phyloP scores from a whole-genome alignment of 176 grass and related monocot genomes.

The Elymus sibiricus region DNA sequence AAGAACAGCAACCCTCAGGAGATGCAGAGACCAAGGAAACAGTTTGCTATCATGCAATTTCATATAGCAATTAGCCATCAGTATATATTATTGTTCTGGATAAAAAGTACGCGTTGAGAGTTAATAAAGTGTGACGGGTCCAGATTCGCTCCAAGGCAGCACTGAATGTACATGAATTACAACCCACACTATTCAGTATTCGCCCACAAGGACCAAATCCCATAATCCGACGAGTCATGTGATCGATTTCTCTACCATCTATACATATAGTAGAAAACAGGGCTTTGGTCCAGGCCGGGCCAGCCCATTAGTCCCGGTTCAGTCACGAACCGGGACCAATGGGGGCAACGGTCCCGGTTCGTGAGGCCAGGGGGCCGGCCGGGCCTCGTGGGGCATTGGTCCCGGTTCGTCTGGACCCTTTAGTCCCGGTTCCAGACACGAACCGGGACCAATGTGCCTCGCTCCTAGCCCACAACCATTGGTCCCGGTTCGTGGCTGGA shows the following conservation, averaged over 20 bases:
- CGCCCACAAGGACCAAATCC: background rate
- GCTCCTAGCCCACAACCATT: no score
- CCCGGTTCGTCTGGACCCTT: no score
- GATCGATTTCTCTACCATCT: background rate
- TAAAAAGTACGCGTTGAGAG: background rate
- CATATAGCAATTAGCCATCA: background rate
- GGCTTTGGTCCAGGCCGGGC: no score
- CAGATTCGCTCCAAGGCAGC: background rate
- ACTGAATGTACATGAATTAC: conserved; percentile 1
- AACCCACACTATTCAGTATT: background rate
- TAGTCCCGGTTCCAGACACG: no score
- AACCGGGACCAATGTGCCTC: no score
- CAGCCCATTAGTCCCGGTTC: no score
- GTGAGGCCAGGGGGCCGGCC: no score
- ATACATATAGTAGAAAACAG: no score
- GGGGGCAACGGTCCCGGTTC: no score
- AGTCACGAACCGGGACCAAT: no score
- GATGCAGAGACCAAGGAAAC: background rate
- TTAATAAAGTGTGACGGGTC: background rate
- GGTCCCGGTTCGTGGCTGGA: no score
- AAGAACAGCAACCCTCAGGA: background rate
- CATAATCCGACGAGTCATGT: background rate
- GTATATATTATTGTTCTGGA: background rate
- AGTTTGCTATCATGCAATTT: background rate
- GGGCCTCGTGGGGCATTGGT: no score